Conservation (phyloP, 1,139 yeast species). For the Geotrichum klebahnii region DNA sequence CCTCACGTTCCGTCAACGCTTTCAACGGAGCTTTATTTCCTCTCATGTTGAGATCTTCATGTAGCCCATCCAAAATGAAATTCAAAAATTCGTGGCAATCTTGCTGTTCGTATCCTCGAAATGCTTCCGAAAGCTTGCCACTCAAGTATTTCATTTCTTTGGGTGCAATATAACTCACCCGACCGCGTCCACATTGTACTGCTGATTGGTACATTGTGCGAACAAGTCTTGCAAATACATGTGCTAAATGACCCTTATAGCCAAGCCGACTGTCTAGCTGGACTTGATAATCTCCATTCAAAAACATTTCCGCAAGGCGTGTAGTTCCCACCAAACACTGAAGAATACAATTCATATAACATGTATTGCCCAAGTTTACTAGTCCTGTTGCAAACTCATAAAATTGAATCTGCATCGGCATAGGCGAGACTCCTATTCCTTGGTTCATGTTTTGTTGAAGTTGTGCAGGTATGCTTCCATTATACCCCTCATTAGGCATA, state of each 20-base stretch:
- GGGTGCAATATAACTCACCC: slow-evolving; percentile 52
- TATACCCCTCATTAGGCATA: not conserved
- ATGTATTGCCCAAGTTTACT: slow-evolving; percentile 81
- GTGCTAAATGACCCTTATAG: slow-evolving; percentile 75
- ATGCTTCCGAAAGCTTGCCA: slow-evolving; percentile 67
- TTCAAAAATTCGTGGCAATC: slow-evolving; percentile 90
- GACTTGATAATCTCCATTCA: slow-evolving; percentile 64
- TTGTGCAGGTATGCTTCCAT: not conserved
- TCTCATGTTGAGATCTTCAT: slow-evolving; percentile 79
- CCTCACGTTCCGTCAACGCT: slow-evolving; percentile 69
- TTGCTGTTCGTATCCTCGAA: slow-evolving; percentile 79
- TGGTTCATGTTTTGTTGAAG: not conserved
- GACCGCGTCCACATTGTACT: slow-evolving; percentile 36
- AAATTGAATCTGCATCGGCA: slow-evolving; percentile 5
- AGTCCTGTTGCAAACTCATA: slow-evolving; percentile 52
- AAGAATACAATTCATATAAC: slow-evolving; percentile 87
- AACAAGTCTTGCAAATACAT: slow-evolving; percentile 64
- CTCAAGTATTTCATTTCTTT: slow-evolving; percentile 56
- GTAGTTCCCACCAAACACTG: slow-evolving; percentile 69
- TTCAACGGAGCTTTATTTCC: slow-evolving; percentile 52
- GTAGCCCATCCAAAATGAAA: slow-evolving; percentile 77
- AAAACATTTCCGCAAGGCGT: slow-evolving; percentile 47
- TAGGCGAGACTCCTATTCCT: not conserved
- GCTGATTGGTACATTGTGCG: slow-evolving; percentile 47
- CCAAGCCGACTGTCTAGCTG: slow-evolving; percentile 75